Evolutionary conservation across 2,329 filamentous ascomycete species (phyloP).

Genomic region (Aaosphaeria arxii): DNA sequence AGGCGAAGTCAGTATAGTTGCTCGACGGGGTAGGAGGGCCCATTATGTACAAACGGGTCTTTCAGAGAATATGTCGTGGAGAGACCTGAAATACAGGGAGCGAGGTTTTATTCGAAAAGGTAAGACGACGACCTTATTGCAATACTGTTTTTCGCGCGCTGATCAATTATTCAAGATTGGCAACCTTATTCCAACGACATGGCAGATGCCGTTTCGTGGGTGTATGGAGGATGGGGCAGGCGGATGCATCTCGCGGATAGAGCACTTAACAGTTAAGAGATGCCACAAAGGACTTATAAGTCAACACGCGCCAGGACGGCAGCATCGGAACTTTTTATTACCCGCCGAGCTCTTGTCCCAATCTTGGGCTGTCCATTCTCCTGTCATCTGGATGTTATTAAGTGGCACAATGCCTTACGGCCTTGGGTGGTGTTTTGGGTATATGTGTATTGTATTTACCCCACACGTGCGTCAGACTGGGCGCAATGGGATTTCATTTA

Average conservation of each 20-base stretch:
- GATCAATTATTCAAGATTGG: conserved; percentile 20
- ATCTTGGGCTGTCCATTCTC: conserved; percentile 4
- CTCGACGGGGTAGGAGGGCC: conserved; percentile 25
- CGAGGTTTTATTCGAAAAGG: conserved; percentile 24
- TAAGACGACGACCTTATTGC: conserved; percentile 8
- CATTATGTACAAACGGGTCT: conserved; percentile 22
- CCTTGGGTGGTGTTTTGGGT: conserved; percentile 5
- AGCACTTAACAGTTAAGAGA: conserved; percentile 13
- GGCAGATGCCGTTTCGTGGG: conserved; percentile 34
- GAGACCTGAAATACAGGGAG: conserved; percentile 25
- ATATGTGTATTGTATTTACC: conserved; percentile 1
- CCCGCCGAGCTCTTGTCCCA: conserved; percentile 8
- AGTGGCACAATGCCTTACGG: conserved; percentile 1
- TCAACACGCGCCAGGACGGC: conserved; percentile 5
- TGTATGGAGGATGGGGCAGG: conserved; percentile 32
- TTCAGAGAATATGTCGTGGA: conserved; percentile 25
- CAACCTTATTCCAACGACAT: conserved; percentile 32
- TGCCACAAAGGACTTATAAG: not conserved
- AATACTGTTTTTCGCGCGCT: not conserved
- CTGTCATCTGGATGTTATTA: not conserved
- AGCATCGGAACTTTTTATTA: conserved; percentile 5
- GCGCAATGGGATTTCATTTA: conserved; percentile 3
- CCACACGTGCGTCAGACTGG: not conserved
- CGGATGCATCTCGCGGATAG: conserved; percentile 28
- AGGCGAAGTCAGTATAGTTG: conserved; percentile 30